Conservation (phyloP, 2,329 filamentous ascomycete species). For the Botryotinia globosa region DNA sequence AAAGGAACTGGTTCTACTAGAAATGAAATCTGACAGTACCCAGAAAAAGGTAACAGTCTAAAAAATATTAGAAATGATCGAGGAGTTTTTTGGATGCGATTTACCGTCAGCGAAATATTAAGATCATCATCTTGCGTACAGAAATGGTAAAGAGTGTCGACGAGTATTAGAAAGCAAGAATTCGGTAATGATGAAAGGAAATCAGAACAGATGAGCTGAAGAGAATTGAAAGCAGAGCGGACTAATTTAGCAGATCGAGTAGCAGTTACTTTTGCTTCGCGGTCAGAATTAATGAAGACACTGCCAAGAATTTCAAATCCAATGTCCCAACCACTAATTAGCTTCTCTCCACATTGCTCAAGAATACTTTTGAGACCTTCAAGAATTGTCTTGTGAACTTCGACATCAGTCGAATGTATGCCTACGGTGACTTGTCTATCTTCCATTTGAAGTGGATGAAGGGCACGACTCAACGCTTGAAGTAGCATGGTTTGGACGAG, state of each 20-base stretch:
- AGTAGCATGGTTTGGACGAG: constrained; percentile 71
- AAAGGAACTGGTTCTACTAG: constrained; percentile 55
- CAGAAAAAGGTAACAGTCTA: constrained; percentile 92
- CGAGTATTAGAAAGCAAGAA: constrained; percentile 70
- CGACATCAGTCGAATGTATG: constrained; percentile 63
- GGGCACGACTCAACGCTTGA: constrained; percentile 60
- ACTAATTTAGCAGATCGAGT: constrained; percentile 72
- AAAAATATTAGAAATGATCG: constrained; percentile 21
- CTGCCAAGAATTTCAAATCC: constrained; percentile 82
- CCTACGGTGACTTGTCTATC: constrained; percentile 54
- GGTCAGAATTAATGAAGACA: constrained; percentile 57
- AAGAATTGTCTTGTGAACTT: constrained; percentile 76
- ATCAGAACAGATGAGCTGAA: constrained; percentile 92
- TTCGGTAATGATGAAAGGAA: constrained; percentile 74
- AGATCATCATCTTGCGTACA: constrained; percentile 86
- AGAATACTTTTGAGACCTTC: constrained; percentile 79
- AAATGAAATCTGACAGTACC: constrained; percentile 88
- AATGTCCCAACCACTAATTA: constrained; percentile 80
- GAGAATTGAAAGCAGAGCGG: constrained; percentile 80
- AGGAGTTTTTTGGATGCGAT: constrained; percentile 39
- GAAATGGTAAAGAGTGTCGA: constrained; percentile 87
- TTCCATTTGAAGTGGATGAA: constrained; percentile 55
- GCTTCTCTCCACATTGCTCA: constrained; percentile 81
- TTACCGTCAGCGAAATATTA: constrained; percentile 87
- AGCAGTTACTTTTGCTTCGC: constrained; percentile 33